Evolutionary conservation across 2,329 filamentous ascomycete genomes (phyloP).

Genomic region (Monilinia laxa): DNA sequence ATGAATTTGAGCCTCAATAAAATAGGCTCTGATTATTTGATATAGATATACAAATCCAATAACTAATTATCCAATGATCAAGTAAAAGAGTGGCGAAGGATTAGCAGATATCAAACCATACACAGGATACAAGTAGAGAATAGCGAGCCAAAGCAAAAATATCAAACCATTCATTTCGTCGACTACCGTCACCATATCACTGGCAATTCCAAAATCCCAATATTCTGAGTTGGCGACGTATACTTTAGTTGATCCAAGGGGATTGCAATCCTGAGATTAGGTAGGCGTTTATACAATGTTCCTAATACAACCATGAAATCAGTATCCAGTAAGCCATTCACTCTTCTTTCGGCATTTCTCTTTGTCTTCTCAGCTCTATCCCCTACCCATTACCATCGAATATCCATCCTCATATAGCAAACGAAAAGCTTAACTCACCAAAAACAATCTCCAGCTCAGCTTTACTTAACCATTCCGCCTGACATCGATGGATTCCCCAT

Average conservation of each 20-base stretch:
- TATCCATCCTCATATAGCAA: not conserved
- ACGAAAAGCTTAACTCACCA: slow-evolving; percentile 37
- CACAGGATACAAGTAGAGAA: no score
- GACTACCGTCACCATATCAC: not conserved
- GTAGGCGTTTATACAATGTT: slow-evolving; percentile 10
- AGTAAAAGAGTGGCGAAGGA: no score
- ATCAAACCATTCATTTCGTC: not conserved
- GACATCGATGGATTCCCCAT: slow-evolving; percentile 48
- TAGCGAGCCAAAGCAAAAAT: no score
- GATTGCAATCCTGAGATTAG: slow-evolving; percentile 6
- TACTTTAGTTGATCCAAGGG: slow-evolving; percentile 2
- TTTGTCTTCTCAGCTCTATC: not conserved
- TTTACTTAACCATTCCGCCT: slow-evolving; percentile 47
- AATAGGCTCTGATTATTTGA: no score
- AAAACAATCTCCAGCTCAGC: slow-evolving; percentile 48
- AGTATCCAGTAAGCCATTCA: not conserved
- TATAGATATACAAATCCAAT: no score
- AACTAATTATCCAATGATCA: no score
- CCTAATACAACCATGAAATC: not conserved
- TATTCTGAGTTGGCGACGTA: slow-evolving; percentile 8
- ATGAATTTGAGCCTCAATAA: no score
- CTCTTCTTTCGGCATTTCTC: not conserved
- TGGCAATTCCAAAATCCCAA: slow-evolving; percentile 5
- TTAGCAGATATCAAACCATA: no score
- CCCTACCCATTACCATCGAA: not conserved